Evolutionary conservation across 805 yeast genomes (phyloP).

Genomic region (Saccharomycopsis javanensis): DNA sequence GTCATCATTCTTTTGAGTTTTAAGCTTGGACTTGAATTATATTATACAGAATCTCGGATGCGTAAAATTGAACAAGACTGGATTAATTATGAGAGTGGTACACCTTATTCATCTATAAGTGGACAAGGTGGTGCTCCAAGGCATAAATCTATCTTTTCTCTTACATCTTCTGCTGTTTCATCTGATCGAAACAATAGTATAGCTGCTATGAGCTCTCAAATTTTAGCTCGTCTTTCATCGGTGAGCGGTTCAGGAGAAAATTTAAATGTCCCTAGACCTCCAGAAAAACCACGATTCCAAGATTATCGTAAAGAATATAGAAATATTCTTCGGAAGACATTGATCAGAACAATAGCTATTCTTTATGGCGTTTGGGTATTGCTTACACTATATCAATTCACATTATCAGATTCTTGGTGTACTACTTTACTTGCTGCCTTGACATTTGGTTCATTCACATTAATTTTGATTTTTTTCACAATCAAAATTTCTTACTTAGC

Average conservation of each 20-base stretch:
- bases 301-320: conserved; percentile 23
- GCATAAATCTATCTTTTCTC: not conserved
- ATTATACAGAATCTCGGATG: conserved; percentile 15
- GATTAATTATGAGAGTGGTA: conserved; percentile 13
- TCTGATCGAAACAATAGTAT: not conserved
- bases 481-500: conserved; percentile 24
- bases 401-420: conserved; percentile 26
- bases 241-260: not conserved
- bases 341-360: conserved; percentile 24
- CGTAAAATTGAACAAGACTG: conserved; percentile 2
- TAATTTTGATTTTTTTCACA: conserved; percentile 21
- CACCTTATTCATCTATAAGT: not conserved
- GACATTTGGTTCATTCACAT: conserved; percentile 23
- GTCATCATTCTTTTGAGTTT: conserved; percentile 21
- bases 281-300: conserved; percentile 16
- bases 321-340: conserved; percentile 20
- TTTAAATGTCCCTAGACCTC: not conserved
- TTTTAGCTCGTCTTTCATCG: conserved; percentile 11
- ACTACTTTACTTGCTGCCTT: conserved; percentile 24
- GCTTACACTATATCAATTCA: conserved; percentile 26
- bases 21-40: conserved; percentile 22
- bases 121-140: not conserved
- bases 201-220: conserved; percentile 2
- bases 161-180: not conserved
- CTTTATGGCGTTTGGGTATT: conserved; percentile 28